Base-by-base conservation (phyloP, 257 asterid genomes). In the Penstemon barbatus region DNA sequence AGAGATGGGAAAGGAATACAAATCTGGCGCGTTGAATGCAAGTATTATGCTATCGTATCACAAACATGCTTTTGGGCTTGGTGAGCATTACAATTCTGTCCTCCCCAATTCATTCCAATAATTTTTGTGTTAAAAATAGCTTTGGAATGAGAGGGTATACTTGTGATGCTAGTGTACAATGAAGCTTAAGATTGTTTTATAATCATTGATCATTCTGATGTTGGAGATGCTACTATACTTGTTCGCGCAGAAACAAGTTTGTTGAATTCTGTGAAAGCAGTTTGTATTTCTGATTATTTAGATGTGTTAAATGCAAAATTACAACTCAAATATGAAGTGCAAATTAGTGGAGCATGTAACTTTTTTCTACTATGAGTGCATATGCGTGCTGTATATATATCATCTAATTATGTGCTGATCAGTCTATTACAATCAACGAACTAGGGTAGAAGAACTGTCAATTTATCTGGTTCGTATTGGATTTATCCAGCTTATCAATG, bases 1-100 rank as follows among this genome's bases (percentile, higher is more conserved):
- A 19, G 99, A 94, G 89, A 94, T 94, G 99, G 99, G 99, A 43
- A 91, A 87, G 85, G 97, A 94, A 63, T 94, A 89, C 79, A 87
- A 81, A 18, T n/a, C 68, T 40, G 71, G 80, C 63, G 70, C 76
- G 13, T 64, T 79, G 9, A 40, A 51, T 49, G 64, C 87, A 6
- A 90, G 88, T 71, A 80, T 94, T 39, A 80, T 78, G 87, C 75
- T 94, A 8, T 94, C 99, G 4, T 91, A 84, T 81, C 99, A 94
- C 77, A 77, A 73, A 80, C 97, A 91, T 76, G 99, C 97, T 37
- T 94, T 87, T 76, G 99, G 99, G 65, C 96, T 94, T 4, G 97
- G 99, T 9, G 97, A 94, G 97, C 97, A 94, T 79, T 94, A 91
- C 66, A 91, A 94, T 78, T 94, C 97, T 0, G 83, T 94, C 5